Percentiles rank a stretch among this genome's conserved stretches.
Conservation (phyloP, 371 early-diverging fungal species). For the Mucor irregularis region DNA sequence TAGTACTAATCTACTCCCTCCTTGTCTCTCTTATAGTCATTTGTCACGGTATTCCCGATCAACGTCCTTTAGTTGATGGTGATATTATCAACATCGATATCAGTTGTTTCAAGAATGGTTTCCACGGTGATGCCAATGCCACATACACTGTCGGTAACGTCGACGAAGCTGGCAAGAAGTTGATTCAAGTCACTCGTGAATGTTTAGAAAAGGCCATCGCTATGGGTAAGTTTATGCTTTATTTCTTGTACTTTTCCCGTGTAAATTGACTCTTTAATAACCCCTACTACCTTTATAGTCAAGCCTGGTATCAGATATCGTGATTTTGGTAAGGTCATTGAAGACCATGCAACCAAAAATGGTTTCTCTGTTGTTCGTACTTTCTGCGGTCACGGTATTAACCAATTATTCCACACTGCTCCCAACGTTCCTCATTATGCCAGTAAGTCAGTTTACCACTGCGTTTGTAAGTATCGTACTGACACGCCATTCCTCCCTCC, state of each 20-base stretch:
- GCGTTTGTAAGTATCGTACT: neutral
- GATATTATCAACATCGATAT: conserved; percentile 95
- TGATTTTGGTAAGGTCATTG: conserved; percentile 89
- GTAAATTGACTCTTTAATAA: too few species aligned
- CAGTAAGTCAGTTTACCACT: conserved; percentile 47
- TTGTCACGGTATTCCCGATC: conserved; percentile 92
- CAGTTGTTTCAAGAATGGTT: conserved; percentile 84
- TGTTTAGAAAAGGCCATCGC: conserved; percentile 90
- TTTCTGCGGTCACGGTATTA: conserved; percentile 94
- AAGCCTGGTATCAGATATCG: conserved; percentile 92
- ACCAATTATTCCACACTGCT: conserved; percentile 82
- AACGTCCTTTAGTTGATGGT: conserved; percentile 82
- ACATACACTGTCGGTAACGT: conserved; percentile 88
- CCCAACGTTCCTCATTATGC: conserved; percentile 94
- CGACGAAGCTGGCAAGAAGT: conserved; percentile 67
- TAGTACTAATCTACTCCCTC: too few species aligned
- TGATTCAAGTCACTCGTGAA: conserved; percentile 77
- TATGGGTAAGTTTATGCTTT: conserved; percentile 56
- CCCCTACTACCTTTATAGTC: conserved; percentile 39
- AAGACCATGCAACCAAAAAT: conserved; percentile 76
- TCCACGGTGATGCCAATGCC: conserved; percentile 90
- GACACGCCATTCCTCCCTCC: neutral
- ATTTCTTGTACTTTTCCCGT: conserved; percentile 2
- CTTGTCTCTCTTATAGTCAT: conserved; percentile 53
- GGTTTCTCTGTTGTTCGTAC: conserved; percentile 92